Evolutionary conservation across 2,329 filamentous ascomycete species (phyloP).

Genomic region (Aureobasidium zeae): DNA sequence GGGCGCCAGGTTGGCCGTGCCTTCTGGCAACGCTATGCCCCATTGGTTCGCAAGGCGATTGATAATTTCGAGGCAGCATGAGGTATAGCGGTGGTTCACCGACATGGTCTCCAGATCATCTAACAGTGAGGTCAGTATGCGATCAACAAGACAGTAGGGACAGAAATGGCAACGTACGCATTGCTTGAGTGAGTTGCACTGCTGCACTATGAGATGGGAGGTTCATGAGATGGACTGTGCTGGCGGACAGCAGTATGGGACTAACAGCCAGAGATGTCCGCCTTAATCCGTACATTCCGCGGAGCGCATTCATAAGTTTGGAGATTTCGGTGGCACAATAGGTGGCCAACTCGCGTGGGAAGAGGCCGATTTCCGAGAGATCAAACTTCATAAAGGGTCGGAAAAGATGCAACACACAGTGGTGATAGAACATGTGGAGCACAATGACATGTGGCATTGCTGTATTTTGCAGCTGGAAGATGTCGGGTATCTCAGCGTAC

Average conservation of each 20-base stretch:
- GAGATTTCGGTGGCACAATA: constrained; percentile 38
- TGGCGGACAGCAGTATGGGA: constrained; percentile 34
- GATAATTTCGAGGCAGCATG: constrained; percentile 36
- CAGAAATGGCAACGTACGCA: constrained; percentile 25
- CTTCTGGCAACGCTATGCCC: constrained; percentile 36
- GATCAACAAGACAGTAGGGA: background rate
- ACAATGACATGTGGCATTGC: constrained; percentile 66
- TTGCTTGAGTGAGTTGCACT: constrained; percentile 33
- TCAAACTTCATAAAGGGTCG: constrained; percentile 61
- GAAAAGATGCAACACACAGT: constrained; percentile 52
- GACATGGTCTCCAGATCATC: constrained; percentile 35
- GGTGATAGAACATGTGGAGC: constrained; percentile 37
- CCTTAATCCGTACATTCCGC: constrained; percentile 36
- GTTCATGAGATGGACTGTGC: constrained; percentile 38
- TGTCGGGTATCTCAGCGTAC: constrained; percentile 59
- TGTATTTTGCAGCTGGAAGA: constrained; percentile 55
- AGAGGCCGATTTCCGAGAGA: constrained; percentile 48
- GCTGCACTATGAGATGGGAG: constrained; percentile 31
- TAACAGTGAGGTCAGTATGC: background rate
- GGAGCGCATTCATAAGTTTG: constrained; percentile 34
- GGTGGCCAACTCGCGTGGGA: constrained; percentile 57
- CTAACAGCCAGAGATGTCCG: constrained; percentile 32
- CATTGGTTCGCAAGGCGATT: constrained; percentile 35
- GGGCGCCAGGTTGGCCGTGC: constrained; percentile 17
- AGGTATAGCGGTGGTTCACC: constrained; percentile 36